These are phyloP conservation scores for Chytriomyces sp. DNA, from an alignment of 192 early-diverging fungal species.

Conservation along the genomic window DNA sequence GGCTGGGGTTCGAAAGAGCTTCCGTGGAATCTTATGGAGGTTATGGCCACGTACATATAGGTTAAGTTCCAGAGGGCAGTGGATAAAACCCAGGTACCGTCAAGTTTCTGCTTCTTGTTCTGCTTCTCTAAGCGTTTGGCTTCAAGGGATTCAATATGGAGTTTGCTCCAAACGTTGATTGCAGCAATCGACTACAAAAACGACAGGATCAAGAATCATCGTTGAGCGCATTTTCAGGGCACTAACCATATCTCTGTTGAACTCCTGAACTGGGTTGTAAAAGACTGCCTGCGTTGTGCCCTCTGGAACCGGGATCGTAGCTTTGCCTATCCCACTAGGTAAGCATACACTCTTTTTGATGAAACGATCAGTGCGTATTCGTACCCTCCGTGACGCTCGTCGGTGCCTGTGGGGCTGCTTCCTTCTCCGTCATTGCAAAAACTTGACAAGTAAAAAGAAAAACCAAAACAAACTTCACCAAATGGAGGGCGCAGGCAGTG, in stretches of 20 bases:
- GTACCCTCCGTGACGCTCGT: background rate
- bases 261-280: slow-evolving; percentile 93
- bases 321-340: slow-evolving; percentile 33
- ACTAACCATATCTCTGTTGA: slow-evolving; percentile 16
- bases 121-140: slow-evolving; percentile 19
- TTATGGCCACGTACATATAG: too few species aligned
- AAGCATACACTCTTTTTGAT: too few species aligned
- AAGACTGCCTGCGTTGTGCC: slow-evolving; percentile 74
- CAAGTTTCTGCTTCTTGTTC: slow-evolving; percentile 7
- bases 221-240: background rate
- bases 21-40: too few species aligned
- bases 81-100: background rate
- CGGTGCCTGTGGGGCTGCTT: too few species aligned
- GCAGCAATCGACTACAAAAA: slow-evolving; percentile 80
- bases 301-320: slow-evolving; percentile 42
- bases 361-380: background rate
- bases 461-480: background rate
- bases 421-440: background rate
- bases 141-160: slow-evolving; percentile 41
- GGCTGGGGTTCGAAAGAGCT: slow-evolving; percentile 32
- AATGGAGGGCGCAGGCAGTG: slow-evolving; percentile 49
- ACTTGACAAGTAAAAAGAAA: background rate
- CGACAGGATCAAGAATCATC: background rate
- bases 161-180: slow-evolving; percentile 88
- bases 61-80: background rate